Evolutionary conservation across 345 rosid genomes (phyloP).

Genomic region (Cardiospermum halicacabum): DNA sequence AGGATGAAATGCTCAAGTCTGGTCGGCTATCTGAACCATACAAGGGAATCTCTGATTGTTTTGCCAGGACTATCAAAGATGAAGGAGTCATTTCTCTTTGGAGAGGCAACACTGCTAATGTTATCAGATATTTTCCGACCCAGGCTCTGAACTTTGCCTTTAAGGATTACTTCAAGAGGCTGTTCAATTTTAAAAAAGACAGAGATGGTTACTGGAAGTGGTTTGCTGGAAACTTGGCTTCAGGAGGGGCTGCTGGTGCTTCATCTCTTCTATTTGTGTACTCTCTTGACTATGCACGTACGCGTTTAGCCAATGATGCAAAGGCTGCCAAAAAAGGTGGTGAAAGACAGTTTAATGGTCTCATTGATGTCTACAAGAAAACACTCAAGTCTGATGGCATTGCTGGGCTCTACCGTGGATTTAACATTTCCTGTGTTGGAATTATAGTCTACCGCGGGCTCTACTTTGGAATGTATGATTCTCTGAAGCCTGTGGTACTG

Average conservation of each 20-base stretch:
- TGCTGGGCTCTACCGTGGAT: constrained; percentile 59
- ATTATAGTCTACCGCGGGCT: constrained; percentile 54
- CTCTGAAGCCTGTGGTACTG: constrained; percentile 56
- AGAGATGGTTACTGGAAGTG: constrained; percentile 54
- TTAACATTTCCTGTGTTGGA: constrained; percentile 48
- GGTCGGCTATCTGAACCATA: constrained; percentile 52
- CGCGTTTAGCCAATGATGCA: constrained; percentile 53
- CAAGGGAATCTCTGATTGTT: constrained; percentile 51
- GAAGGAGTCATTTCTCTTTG: constrained; percentile 51
- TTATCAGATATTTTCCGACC: constrained; percentile 52
- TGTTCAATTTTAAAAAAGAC: constrained; percentile 55
- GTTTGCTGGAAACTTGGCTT: constrained; percentile 64
- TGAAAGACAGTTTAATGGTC: constrained; percentile 54
- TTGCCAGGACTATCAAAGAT: constrained; percentile 45
- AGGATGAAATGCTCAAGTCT: constrained; percentile 53
- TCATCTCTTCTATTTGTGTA: constrained; percentile 51
- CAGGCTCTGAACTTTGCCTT: constrained; percentile 62
- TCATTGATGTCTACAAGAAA: constrained; percentile 55
- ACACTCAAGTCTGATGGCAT: constrained; percentile 49
- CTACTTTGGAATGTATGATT: constrained; percentile 65
- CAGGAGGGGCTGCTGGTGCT: constrained; percentile 66
- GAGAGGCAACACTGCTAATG: constrained; percentile 62
- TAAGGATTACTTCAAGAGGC: constrained; percentile 47
- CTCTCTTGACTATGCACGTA: constrained; percentile 50
- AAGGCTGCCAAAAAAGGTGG: constrained; percentile 48